phyloP scores from a whole-genome alignment of 2,329 filamentous ascomycete species.

The Aspergillus niger region DNA sequence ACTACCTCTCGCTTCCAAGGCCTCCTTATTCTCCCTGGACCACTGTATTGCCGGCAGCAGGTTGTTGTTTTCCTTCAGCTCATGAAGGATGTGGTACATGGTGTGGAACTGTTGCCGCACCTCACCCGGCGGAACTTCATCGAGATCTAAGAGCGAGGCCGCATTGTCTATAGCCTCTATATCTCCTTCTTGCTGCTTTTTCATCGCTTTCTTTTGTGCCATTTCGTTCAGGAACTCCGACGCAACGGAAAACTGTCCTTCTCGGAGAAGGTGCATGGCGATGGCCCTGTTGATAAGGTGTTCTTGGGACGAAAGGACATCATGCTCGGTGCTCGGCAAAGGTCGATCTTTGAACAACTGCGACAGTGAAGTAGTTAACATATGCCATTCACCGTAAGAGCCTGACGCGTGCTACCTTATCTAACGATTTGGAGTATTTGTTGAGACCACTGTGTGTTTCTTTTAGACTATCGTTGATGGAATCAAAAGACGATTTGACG shows the following conservation, averaged over 20 bases:
- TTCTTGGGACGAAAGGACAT: constrained; percentile 74
- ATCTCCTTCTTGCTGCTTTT: constrained; percentile 30
- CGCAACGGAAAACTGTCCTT: constrained; percentile 89
- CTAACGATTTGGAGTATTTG: constrained; percentile 80
- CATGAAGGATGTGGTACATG: constrained; percentile 87
- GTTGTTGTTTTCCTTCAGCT: constrained; percentile 71
- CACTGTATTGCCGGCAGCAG: constrained; percentile 83
- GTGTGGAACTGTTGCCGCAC: constrained; percentile 80
- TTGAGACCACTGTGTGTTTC: constrained; percentile 80
- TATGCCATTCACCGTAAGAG: not conserved
- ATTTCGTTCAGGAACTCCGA: constrained; percentile 80
- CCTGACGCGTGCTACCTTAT: constrained; percentile 60
- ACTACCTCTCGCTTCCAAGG: constrained; percentile 78
- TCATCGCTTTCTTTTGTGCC: constrained; percentile 47
- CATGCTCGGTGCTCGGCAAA: constrained; percentile 74
- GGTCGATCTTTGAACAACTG: constrained; percentile 69
- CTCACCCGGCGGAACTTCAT: constrained; percentile 63
- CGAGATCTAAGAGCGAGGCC: constrained; percentile 53
- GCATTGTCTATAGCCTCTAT: constrained; percentile 41
- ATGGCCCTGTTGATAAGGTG: constrained; percentile 88
- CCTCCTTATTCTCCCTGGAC: constrained; percentile 70
- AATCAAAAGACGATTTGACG: constrained; percentile 76
- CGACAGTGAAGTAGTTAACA: not conserved
- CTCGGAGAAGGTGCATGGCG: constrained; percentile 91
- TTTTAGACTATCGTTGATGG: constrained; percentile 77